Conservation (phyloP, 306 rosid species). For the Sechiopsis laciniata region DNA sequence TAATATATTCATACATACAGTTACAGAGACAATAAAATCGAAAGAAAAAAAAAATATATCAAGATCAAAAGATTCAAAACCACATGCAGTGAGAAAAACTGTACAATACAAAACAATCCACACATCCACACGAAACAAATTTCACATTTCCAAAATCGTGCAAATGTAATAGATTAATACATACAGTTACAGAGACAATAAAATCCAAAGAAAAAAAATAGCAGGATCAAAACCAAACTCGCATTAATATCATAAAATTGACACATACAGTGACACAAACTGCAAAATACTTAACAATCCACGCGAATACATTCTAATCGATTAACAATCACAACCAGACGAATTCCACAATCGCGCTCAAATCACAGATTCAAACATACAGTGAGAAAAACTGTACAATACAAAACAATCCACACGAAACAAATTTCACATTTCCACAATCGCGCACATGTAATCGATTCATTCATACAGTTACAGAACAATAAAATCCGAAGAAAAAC, state of each 20-base stretch:
- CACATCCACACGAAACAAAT: too few species aligned
- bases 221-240: neutral
- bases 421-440: too few species aligned
- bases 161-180: too few species aligned
- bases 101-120: too few species aligned
- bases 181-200: neutral
- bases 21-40: neutral
- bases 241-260: neutral
- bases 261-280: neutral
- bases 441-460: too few species aligned
- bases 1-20: too few species aligned
- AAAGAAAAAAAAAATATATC: neutral
- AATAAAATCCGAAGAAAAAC: neutral
- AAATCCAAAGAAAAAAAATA: neutral
- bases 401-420: too few species aligned
- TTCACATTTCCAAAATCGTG: too few species aligned
- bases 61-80: slow-evolving; percentile 8
- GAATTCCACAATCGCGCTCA: neutral
- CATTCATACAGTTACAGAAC: too few species aligned
- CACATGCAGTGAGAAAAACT: neutral
- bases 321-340: neutral
- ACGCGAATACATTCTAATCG: neutral
- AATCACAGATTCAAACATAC: neutral
- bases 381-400: neutral
- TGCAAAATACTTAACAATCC: neutral